Percentiles rank a stretch among this genome's conserved stretches.
phyloP scores from a whole-genome alignment of 192 early-diverging fungal species.

The Podochytrium sp. region DNA sequence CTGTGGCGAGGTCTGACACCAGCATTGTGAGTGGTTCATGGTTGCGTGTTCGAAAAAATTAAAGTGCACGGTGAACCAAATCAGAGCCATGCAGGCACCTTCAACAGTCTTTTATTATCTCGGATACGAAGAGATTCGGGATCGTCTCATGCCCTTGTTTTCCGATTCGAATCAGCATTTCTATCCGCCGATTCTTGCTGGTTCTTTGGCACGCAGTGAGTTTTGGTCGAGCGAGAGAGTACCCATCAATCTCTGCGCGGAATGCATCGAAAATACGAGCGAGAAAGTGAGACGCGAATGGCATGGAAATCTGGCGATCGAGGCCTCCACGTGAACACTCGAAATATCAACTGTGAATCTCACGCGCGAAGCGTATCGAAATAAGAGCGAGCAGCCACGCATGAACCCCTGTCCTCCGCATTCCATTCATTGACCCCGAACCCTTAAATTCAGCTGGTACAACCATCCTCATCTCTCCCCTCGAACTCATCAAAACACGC shows the following conservation, averaged over 20 bases:
- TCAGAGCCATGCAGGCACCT: conserved; percentile 78
- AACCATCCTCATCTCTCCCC: conserved; percentile 80
- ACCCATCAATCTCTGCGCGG: no score
- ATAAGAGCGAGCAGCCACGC: no score
- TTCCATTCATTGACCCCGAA: no score
- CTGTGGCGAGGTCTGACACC: conserved; percentile 90
- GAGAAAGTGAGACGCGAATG: no score
- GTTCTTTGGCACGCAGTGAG: conserved; percentile 77
- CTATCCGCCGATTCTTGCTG: conserved; percentile 75
- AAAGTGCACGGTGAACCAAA: not conserved
- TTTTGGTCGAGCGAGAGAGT: no score
- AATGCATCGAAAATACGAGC: no score
- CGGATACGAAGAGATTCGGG: conserved; percentile 87
- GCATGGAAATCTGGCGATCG: no score
- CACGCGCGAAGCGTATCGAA: no score
- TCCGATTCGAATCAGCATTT: conserved; percentile 40
- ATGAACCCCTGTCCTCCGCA: no score
- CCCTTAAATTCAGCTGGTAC: conserved; percentile 59
- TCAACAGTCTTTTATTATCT: conserved; percentile 93
- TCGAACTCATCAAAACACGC: conserved; percentile 90
- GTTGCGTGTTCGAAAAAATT: not conserved
- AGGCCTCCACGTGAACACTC: no score
- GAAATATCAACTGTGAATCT: not conserved
- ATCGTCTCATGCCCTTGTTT: conserved; percentile 39
- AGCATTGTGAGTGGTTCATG: conserved; percentile 59